Evolutionary conservation across 1,284 basidiomycete species (phyloP), one percentile per base, ranked within the genome.

Genomic region (Lentinula novae-zelandiae): DNA sequence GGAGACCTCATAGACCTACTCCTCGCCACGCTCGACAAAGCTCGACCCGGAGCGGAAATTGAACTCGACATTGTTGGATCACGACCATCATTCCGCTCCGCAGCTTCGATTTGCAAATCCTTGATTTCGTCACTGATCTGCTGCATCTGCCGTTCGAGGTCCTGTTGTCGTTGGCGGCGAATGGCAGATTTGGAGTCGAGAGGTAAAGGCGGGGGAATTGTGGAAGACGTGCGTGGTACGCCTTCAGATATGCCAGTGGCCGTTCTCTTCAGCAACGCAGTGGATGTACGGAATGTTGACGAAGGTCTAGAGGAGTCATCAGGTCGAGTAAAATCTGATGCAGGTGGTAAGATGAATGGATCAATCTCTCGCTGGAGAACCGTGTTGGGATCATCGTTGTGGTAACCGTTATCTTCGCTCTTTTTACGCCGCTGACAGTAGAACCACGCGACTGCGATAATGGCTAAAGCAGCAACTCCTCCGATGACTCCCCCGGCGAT

Each of bases 91-190:
- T 15, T 36, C n/a, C 59, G 38, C 17, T 53, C 53, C 17, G 31
- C 62, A 49, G 67, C 53, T 44, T 68, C 69, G 5, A 63, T 60
- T 10, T 67, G 60, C 1, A 71, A 61, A 27, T 65, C 61, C 5
- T 57, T 53, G 67, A 73, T 71, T 57, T 71, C 71, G 48, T 65
- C 52, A 34, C 68, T 63, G 0, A 71, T 67, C 9, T 52, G 50
- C 33, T 65, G 62, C 44, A 73, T 63, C 42, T 71, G 67, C 10
- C 64, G 56, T 42, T 70, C 67, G 7, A 71, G 62, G 42, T 70
- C 67, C 27, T 54, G 62, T 46, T 71, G 68, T 20, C 69, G 62
- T 31, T 59, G 59, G 8, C 54, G 53, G 3, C 68, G 64, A 5
- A 67, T 55, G 9, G 62, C 67, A 44, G 53, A 42, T 60, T 58